Percentiles rank a stretch among this genome's conserved stretches.
phyloP scores from a whole-genome alignment of 1,139 yeast genomes.

The Blastobotrys apis region DNA sequence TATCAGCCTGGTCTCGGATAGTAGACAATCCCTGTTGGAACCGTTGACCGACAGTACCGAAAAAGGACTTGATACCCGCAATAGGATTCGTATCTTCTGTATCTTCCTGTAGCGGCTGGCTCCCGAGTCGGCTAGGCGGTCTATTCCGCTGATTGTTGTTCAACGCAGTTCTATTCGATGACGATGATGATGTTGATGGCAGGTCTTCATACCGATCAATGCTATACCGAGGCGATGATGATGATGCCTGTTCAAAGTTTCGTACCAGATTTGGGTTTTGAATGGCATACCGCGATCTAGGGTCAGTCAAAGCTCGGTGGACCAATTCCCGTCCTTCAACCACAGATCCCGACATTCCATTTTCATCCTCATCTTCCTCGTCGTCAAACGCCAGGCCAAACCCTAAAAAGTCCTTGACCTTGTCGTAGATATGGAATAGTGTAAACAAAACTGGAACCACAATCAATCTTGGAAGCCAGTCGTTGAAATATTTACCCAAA shows the following conservation, averaged over 20 bases:
- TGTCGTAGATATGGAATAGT: constrained; percentile 64
- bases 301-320: constrained; percentile 32
- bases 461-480: constrained; percentile 69
- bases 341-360: constrained; percentile 24
- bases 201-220: constrained; percentile 4
- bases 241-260: background rate
- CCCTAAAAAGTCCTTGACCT: constrained; percentile 48
- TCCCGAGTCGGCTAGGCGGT: background rate
- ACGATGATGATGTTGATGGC: background rate
- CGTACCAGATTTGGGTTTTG: constrained; percentile 3
- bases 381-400: constrained; percentile 52
- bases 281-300: constrained; percentile 27
- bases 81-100: background rate
- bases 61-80: constrained; percentile 17
- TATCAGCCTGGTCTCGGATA: constrained; percentile 6
- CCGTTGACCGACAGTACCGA: constrained; percentile 19
- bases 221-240: background rate
- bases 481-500: constrained; percentile 66
- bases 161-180: background rate
- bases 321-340: constrained; percentile 40
- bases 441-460: constrained; percentile 64
- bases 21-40: constrained; percentile 22
- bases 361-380: constrained; percentile 41
- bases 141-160: background rate
- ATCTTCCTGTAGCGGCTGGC: background rate